Percentiles rank a stretch among this genome's conserved stretches.
Evolutionary conservation across 1,284 basidiomycete species (phyloP).

Genomic region (Anthracocystis panici-leucophaei): DNA sequence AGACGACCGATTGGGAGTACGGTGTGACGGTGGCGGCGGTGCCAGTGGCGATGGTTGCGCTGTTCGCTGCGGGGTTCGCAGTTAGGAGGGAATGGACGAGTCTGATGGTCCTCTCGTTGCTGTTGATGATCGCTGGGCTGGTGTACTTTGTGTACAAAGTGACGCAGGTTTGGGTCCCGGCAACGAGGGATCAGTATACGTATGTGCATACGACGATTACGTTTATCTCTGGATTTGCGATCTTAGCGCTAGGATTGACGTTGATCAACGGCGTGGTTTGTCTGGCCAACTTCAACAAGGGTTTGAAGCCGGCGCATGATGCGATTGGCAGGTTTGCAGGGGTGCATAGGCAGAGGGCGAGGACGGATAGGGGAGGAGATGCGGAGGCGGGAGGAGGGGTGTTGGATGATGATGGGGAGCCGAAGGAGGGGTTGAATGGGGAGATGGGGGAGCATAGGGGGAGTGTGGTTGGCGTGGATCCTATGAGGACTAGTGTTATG

Average conservation of each 20-base stretch:
- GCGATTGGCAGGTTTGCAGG: slow-evolving; percentile 52
- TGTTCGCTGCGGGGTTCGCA: slow-evolving; percentile 57
- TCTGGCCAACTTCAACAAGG: slow-evolving; percentile 59
- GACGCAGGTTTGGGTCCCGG: slow-evolving; percentile 54
- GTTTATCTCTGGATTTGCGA: slow-evolving; percentile 57
- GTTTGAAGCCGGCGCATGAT: slow-evolving; percentile 55
- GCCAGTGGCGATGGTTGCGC: slow-evolving; percentile 50
- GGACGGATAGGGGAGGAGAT: slow-evolving; percentile 3
- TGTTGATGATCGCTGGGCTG: slow-evolving; percentile 52
- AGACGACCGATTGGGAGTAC: slow-evolving; percentile 54
- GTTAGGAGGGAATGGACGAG: slow-evolving; percentile 53
- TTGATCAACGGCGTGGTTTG: slow-evolving; percentile 53
- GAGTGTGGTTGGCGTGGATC: slow-evolving; percentile 2
- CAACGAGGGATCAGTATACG: slow-evolving; percentile 47
- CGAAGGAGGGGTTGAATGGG: slow-evolving; percentile 14
- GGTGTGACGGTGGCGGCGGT: slow-evolving; percentile 62
- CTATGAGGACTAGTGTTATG: neutral
- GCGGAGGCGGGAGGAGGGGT: slow-evolving; percentile 12
- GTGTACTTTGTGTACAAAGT: slow-evolving; percentile 57
- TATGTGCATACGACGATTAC: slow-evolving; percentile 60
- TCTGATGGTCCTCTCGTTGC: slow-evolving; percentile 54
- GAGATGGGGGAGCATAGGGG: slow-evolving; percentile 3
- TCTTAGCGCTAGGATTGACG: slow-evolving; percentile 44
- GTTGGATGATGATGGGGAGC: slow-evolving; percentile 20
- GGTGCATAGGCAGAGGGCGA: slow-evolving; percentile 27